phyloP scores from a whole-genome alignment of 2,329 filamentous ascomycete species.

The Ophiostoma novo-ulmi region DNA sequence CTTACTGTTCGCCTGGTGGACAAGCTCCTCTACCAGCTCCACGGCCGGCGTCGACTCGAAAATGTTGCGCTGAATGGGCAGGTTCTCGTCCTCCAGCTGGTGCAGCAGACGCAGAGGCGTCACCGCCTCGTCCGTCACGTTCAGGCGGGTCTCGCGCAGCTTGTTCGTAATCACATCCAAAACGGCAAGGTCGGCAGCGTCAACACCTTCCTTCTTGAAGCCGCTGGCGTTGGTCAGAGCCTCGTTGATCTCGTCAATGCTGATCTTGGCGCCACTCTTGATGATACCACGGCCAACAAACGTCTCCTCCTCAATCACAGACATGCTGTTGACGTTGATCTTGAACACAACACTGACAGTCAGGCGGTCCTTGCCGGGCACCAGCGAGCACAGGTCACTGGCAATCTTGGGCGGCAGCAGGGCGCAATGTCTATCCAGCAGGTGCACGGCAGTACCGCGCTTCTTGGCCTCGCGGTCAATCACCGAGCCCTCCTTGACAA shows the following conservation, averaged over 20 bases:
- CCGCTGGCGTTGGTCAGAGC: conserved; percentile 62
- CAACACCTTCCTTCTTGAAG: conserved; percentile 59
- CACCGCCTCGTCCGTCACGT: conserved; percentile 71
- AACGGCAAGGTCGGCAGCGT: conserved; percentile 71
- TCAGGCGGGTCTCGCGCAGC: conserved; percentile 83
- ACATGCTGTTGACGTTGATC: conserved; percentile 74
- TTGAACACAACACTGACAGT: conserved; percentile 91
- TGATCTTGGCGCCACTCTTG: conserved; percentile 82
- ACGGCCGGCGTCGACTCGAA: conserved; percentile 86
- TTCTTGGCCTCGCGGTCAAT: conserved; percentile 98
- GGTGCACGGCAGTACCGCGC: conserved; percentile 89
- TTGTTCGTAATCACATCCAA: conserved; percentile 79
- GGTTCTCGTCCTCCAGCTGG: conserved; percentile 95
- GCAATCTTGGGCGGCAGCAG: conserved; percentile 84
- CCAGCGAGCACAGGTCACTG: conserved; percentile 79
- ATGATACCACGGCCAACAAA: conserved; percentile 94
- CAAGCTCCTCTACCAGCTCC: conserved; percentile 90
- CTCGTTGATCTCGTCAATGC: conserved; percentile 79
- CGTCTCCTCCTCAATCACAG: conserved; percentile 74
- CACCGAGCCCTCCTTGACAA: conserved; percentile 91
- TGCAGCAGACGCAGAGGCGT: conserved; percentile 83
- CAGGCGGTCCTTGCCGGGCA: conserved; percentile 81
- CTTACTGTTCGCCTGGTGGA: conserved; percentile 85
- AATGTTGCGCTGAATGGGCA: conserved; percentile 92
- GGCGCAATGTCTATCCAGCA: conserved; percentile 82